Percentiles rank a stretch among this genome's conserved stretches.
phyloP scores from a whole-genome alignment of 805 yeast genomes.

The Candida ovalis region DNA sequence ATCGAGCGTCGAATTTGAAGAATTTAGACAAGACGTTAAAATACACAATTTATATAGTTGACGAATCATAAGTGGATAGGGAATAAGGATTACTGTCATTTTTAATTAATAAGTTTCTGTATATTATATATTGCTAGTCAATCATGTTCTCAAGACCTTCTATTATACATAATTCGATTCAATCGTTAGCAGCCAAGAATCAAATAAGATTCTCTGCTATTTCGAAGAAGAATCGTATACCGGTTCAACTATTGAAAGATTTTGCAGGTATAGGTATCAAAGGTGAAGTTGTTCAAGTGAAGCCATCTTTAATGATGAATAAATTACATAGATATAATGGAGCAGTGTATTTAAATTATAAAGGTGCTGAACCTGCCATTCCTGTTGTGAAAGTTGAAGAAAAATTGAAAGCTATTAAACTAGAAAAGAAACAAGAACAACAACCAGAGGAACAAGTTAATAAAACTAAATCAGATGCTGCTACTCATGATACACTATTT shows the following conservation, averaged over 20 bases:
- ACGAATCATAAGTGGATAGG: background rate
- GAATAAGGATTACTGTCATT: background rate
- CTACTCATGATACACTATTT: conserved; percentile 6
- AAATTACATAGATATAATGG: conserved; percentile 65
- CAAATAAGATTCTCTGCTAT: conserved; percentile 40
- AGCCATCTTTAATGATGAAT: conserved; percentile 81
- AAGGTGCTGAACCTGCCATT: conserved; percentile 30
- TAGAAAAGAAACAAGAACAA: conserved; percentile 3
- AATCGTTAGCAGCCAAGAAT: background rate
- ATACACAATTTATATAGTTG: no score
- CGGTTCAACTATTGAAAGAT: conserved; percentile 73
- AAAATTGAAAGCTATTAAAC: conserved; percentile 6
- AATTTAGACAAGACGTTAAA: no score
- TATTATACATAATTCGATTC: background rate
- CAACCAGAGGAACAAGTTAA: conserved; percentile 6
- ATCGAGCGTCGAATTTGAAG: no score
- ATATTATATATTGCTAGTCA: background rate
- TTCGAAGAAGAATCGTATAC: conserved; percentile 52
- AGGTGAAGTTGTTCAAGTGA: conserved; percentile 74
- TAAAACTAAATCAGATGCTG: conserved; percentile 1
- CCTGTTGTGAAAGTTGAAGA: conserved; percentile 27
- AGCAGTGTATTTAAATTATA: conserved; percentile 58
- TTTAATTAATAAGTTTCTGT: background rate
- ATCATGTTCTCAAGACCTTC: background rate
- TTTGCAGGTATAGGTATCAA: conserved; percentile 57